Base-by-base conservation (phyloP, 2,329 filamentous ascomycete species). In the Pyricularia sp. region DNA sequence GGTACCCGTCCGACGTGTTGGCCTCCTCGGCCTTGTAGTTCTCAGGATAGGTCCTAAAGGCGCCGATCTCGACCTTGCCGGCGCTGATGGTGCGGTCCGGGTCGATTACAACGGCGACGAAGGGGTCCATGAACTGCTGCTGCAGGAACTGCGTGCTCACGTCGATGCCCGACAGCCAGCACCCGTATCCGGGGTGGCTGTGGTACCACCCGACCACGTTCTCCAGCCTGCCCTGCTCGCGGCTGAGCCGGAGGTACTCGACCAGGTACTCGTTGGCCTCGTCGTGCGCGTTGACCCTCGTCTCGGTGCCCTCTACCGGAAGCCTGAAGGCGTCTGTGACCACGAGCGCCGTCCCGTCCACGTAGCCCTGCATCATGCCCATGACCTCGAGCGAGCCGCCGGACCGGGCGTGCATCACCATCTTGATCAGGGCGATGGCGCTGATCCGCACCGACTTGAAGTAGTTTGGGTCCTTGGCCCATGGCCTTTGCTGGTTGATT, bases 171-270 rank as follows among this genome's bases (percentile, higher is more conserved):
- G 90, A 94, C 30, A 99, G 86, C 95, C 95, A 99, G 84, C 95
- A 99, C 64, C 95, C 95, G 78, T 99, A 99, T 30, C 95, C 95
- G 0, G 95, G 95, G 78, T 99, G 95, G 73, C 90, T 94, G 80
- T 99, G 95, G 79, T 99, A 99, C 95, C 95, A 99, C 23, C 95
- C 95, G 20, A 99, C 91, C 0, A 92, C 92, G 78, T 99, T 98
- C 80, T 99, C 95, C 77, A 90, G 83, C 69, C 94, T 83, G 73
- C 78, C 93, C 86, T 82, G 92, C 76, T 94, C 89, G 70, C 94
- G 86, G 73, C 90, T 91, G 3, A 89, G 83, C 73, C 90, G 84
- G 31, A 96, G 85, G 77, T 96, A 98, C 72, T 92, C 88, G 68
- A 97, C 89, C 83, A 98, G 92, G 82, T 98, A 99, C 82, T 98